Percentiles rank a stretch among this genome's conserved stretches.
Conservation (phyloP, 495 filamentous ascomycete genomes). For the Tetracladium marchalianum region DNA sequence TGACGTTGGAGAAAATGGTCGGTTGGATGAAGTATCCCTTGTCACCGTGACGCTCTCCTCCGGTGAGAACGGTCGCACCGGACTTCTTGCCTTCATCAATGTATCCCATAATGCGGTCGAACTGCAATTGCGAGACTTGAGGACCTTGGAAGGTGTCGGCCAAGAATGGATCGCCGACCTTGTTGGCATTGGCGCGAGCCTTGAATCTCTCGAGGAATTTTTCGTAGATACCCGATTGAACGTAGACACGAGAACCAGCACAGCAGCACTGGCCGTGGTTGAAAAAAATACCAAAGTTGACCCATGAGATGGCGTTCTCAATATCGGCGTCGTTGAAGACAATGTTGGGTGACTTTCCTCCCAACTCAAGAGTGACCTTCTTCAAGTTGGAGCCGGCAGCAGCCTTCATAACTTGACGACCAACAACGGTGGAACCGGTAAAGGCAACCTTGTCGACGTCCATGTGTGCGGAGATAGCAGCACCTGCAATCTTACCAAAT, state of each 20-base stretch:
- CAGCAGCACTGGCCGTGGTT: slow-evolving; percentile 99
- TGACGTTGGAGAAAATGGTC: slow-evolving; percentile 90
- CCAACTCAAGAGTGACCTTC: slow-evolving; percentile 98
- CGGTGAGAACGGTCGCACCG: slow-evolving; percentile 76
- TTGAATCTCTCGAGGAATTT: slow-evolving; percentile 87
- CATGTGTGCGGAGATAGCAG: slow-evolving; percentile 90
- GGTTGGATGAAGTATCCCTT: slow-evolving; percentile 98
- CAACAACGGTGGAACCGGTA: slow-evolving; percentile 87
- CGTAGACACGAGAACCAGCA: slow-evolving; percentile 89
- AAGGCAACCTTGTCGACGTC: slow-evolving; percentile 98
- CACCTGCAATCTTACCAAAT: slow-evolving; percentile 81
- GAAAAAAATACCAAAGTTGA: slow-evolving; percentile 98
- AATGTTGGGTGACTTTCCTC: slow-evolving; percentile 97
- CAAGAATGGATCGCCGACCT: slow-evolving; percentile 87
- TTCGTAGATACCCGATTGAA: slow-evolving; percentile 93
- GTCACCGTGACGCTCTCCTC: slow-evolving; percentile 80
- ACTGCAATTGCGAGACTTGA: slow-evolving; percentile 90
- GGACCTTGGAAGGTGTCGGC: slow-evolving; percentile 91
- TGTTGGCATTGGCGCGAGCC: slow-evolving; percentile 70
- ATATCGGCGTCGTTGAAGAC: slow-evolving; percentile 94
- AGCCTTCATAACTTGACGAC: slow-evolving; percentile 91
- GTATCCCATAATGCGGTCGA: slow-evolving; percentile 96
- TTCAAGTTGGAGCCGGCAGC: slow-evolving; percentile 92
- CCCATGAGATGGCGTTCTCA: slow-evolving; percentile 92
- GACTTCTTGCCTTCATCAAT: slow-evolving; percentile 82